Percentiles rank a stretch among this genome's conserved stretches.
These are phyloP conservation scores for Fusarium poae DNA, from an alignment of 2,329 filamentous ascomycete genomes.

Conservation along the genomic window DNA sequence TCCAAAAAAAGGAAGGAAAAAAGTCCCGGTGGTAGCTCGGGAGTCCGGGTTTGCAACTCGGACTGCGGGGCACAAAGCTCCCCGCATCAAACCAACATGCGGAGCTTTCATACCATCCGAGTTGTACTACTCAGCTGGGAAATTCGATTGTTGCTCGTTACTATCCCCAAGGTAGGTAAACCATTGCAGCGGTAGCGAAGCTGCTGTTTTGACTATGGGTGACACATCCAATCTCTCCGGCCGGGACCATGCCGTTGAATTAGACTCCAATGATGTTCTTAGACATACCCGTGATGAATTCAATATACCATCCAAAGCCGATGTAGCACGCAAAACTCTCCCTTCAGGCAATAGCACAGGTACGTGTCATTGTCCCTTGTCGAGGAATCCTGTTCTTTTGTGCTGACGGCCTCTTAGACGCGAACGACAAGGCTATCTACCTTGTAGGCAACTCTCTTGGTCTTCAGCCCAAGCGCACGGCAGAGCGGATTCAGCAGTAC, in stretches of 20 bases:
- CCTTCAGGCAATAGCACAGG: constrained; percentile 19
- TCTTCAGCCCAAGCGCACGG: constrained; percentile 74
- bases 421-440: constrained; percentile 67
- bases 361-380: not conserved
- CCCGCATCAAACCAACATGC: constrained; percentile 37
- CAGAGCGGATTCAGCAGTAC: constrained; percentile 74
- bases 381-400: not conserved
- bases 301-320: constrained; percentile 70
- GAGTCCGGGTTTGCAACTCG: constrained; percentile 24
- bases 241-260: constrained; percentile 41
- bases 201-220: constrained; percentile 33
- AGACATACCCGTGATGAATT: constrained; percentile 73
- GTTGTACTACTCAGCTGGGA: not conserved
- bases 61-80: constrained; percentile 39
- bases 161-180: constrained; percentile 7
- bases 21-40: constrained; percentile 31
- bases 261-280: constrained; percentile 70
- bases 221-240: constrained; percentile 26
- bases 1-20: constrained; percentile 4
- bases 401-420: constrained; percentile 12
- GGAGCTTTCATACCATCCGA: constrained; percentile 22
- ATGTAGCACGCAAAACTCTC: constrained; percentile 50
- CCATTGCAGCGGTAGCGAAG: constrained; percentile 19
- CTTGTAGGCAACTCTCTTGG: constrained; percentile 89
- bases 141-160: constrained; percentile 2